Percentiles rank a stretch among this genome's conserved stretches.
phyloP scores from a whole-genome alignment of 169 alveolate genomes.

The Perkinsus olseni region DNA sequence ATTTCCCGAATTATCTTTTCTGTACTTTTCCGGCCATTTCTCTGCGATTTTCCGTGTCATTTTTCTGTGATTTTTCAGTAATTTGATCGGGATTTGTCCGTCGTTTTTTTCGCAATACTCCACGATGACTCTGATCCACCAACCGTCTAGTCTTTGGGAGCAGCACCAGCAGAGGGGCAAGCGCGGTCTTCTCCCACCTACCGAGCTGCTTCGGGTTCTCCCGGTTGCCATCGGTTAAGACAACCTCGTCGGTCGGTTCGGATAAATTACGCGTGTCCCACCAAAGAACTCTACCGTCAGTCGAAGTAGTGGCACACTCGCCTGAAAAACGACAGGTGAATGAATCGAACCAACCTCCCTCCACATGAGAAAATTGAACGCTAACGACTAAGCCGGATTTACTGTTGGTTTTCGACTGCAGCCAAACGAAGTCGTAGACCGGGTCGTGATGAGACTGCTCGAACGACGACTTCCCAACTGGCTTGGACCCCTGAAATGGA shows the following conservation, averaged over 20 bases:
- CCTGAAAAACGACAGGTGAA: background rate
- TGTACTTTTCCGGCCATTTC: too few relatives aligned
- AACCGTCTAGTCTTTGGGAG: too few relatives aligned
- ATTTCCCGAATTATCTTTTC: too few relatives aligned
- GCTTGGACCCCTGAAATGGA: constrained; percentile 58
- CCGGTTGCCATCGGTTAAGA: constrained; percentile 36
- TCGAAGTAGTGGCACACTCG: constrained; percentile 75
- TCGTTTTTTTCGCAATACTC: too few relatives aligned
- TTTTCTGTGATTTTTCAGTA: too few relatives aligned
- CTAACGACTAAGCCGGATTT: background rate
- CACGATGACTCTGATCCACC: too few relatives aligned
- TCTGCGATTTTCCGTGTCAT: too few relatives aligned
- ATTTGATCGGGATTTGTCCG: too few relatives aligned
- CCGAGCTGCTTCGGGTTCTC: background rate
- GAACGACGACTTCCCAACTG: constrained; percentile 58
- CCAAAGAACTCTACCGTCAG: constrained; percentile 83
- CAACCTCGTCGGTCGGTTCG: constrained; percentile 56
- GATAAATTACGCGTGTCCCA: constrained; percentile 77
- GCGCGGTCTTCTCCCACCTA: background rate
- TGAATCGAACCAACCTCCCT: background rate
- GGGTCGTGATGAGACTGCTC: constrained; percentile 84
- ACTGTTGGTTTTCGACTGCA: constrained; percentile 72
- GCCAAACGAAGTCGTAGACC: constrained; percentile 81
- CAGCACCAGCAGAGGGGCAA: too few relatives aligned
- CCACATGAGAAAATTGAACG: background rate